phyloP scores from a whole-genome alignment of 2,329 filamentous ascomycete species.

The Pestalotiopsis sp. region DNA sequence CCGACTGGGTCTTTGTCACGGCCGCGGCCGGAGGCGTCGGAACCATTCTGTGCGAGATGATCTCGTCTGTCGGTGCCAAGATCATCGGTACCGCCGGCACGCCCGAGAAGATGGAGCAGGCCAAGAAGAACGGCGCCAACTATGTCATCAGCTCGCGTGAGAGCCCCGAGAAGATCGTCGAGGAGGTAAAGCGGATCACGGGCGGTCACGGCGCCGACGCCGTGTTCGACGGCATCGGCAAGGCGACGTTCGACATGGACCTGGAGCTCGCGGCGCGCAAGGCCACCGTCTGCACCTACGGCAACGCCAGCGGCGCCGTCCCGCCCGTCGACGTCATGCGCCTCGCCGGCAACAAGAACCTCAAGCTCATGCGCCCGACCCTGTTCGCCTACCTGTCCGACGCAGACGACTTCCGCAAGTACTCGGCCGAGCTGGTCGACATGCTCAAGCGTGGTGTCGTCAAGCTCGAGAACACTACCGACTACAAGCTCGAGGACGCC shows the following conservation, averaged over 20 bases:
- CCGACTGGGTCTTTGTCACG: conserved; percentile 81
- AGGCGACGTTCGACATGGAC: conserved; percentile 78
- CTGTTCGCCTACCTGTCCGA: conserved; percentile 71
- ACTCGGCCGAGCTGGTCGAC: conserved; percentile 70
- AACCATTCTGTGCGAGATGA: conserved; percentile 71
- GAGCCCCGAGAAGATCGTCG: conserved; percentile 54
- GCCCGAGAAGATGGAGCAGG: conserved; percentile 69
- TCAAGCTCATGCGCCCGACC: conserved; percentile 73
- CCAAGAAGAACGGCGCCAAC: conserved; percentile 69
- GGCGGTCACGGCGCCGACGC: conserved; percentile 70
- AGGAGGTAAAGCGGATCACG: conserved; percentile 68
- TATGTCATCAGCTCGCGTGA: conserved; percentile 66
- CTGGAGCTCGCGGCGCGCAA: conserved; percentile 74
- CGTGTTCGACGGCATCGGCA: conserved; percentile 85
- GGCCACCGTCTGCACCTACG: conserved; percentile 76
- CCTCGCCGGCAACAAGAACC: conserved; percentile 64
- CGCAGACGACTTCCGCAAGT: conserved; percentile 69
- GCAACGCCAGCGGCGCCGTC: conserved; percentile 77
- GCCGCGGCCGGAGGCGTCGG: conserved; percentile 85
- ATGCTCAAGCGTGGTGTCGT: conserved; percentile 61
- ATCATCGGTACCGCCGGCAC: conserved; percentile 80
- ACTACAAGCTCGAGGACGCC: conserved; percentile 75
- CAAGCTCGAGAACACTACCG: conserved; percentile 68
- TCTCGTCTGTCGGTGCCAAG: conserved; percentile 70
- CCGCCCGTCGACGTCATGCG: conserved; percentile 60